Evolutionary conservation across 768 basidiomycete genomes (phyloP), one percentile per base, ranked within the genome.

Genomic region (Psilocybe cubensis): DNA sequence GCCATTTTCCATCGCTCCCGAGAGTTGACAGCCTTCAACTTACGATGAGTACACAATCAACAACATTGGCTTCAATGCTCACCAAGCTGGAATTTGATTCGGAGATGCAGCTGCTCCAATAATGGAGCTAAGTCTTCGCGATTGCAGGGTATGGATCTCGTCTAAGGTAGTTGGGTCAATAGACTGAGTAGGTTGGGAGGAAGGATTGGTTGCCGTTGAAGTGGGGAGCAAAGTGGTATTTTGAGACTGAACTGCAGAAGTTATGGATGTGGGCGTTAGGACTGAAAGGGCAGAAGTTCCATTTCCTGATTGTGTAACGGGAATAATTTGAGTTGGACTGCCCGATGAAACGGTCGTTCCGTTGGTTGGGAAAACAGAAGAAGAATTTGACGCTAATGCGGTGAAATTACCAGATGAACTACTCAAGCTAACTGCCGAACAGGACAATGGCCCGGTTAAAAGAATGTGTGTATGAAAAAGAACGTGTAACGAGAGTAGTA

Each of bases 1-100:
- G 81, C 85, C 85, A 86, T 66, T 79, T 80, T 5, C 81, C 83
- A 65, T 74, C 70, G 10, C 72, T n/a, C 14, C 76, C 76, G 17
- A 85, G 78, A 29, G 79, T 77, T 28, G 74, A 67, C 23, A 84
- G 56, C 82, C 84, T 85, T 51, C 2, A 29, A 14, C 28, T 33
- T 14, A 23, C 14, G 11, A 12, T 47, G 12, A 33, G 11, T 33
- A 20, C n/a, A 23, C 25, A 14, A 33, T 38, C 11, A 38, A 14
- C 25, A 51, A 25, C 20, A 38, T 52, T 20, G 27, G 14, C 21
- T 38, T 21, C 44, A 24, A 51, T 8, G 49, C 64, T 35, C 66
- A 76, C 81, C 80, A 83, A 24, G 66, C 52, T n/a, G 74, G 47
- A 28, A 83, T 80, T 12, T 63, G 62, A n/a, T 54, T 62, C 1